These are phyloP conservation scores for Acanthamoeba triangularis DNA, from an alignment of 208 protist genomes.

Conservation along the genomic window DNA sequence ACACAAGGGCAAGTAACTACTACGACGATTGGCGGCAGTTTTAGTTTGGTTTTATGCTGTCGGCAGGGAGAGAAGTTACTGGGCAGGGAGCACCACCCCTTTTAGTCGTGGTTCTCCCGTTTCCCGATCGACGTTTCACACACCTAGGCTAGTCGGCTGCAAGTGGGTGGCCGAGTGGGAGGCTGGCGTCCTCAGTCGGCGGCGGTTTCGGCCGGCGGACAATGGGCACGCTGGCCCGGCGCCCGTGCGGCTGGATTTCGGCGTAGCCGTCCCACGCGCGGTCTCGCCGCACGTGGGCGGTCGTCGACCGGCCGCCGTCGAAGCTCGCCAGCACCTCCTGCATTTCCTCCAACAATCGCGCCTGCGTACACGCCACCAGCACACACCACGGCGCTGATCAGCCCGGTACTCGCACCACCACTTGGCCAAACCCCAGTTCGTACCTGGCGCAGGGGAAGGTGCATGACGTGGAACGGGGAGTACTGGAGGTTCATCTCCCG, in stretches of 20 bases:
- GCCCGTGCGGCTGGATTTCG: not conserved
- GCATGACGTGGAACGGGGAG: not conserved
- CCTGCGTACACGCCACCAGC: not conserved
- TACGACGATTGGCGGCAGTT: too few relatives aligned
- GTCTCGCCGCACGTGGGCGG: not conserved
- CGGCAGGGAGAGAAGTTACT: too few relatives aligned
- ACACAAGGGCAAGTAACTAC: too few relatives aligned
- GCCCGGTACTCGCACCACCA: not conserved
- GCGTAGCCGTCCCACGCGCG: not conserved
- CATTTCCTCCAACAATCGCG: conserved; percentile 12
- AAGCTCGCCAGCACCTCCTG: conserved; percentile 9
- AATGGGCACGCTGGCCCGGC: not conserved
- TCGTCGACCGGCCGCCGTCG: not conserved
- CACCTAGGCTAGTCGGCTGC: too few relatives aligned
- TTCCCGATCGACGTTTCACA: too few relatives aligned
- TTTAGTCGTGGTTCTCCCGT: too few relatives aligned
- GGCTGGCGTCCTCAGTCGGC: too few relatives aligned
- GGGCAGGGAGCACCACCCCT: too few relatives aligned
- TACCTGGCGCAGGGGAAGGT: conserved; percentile 16
- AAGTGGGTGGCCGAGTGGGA: too few relatives aligned
- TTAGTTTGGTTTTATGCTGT: too few relatives aligned
- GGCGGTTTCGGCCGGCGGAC: not conserved
- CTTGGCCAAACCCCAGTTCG: not conserved
- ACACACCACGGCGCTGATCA: not conserved
- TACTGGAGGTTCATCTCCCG: not conserved